These are phyloP conservation scores for Verticillium zaregamsianum DNA, from an alignment of 2,329 filamentous ascomycete species.

Conservation along the genomic window DNA sequence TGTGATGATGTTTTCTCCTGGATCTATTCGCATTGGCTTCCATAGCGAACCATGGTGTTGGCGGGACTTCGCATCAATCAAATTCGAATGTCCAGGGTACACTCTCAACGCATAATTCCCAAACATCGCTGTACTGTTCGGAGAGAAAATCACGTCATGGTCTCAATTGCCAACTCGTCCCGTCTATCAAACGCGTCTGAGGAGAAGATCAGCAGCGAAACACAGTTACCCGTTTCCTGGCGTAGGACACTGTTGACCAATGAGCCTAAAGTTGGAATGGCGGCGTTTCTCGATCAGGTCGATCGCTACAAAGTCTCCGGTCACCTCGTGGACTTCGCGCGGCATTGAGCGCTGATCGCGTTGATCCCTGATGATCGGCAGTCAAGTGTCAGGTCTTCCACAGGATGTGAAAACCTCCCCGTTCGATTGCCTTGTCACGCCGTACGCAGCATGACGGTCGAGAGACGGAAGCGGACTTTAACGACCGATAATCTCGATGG, in stretches of 20 bases:
- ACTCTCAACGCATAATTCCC: not conserved
- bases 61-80: not conserved
- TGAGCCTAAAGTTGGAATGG: not conserved
- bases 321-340: not conserved
- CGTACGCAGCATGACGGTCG: no score
- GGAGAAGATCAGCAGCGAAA: not conserved
- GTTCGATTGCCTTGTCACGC: no score
- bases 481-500: no score
- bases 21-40: no score
- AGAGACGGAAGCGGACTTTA: no score
- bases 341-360: not conserved
- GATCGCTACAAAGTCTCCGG: not conserved
- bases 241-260: not conserved
- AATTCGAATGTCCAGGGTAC: not conserved
- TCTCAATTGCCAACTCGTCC: not conserved
- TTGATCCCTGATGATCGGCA: not conserved
- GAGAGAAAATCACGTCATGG: not conserved
- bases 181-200: not conserved
- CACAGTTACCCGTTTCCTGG: not conserved
- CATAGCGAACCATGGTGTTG: no score
- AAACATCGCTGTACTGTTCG: not conserved
- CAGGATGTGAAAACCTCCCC: not conserved
- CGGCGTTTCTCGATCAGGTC: not conserved
- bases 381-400: not conserved
- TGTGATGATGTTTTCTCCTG: no score